These are phyloP conservation scores for Trichoderma sp. DNA, from an alignment of 2,329 filamentous ascomycete species.

Conservation along the genomic window DNA sequence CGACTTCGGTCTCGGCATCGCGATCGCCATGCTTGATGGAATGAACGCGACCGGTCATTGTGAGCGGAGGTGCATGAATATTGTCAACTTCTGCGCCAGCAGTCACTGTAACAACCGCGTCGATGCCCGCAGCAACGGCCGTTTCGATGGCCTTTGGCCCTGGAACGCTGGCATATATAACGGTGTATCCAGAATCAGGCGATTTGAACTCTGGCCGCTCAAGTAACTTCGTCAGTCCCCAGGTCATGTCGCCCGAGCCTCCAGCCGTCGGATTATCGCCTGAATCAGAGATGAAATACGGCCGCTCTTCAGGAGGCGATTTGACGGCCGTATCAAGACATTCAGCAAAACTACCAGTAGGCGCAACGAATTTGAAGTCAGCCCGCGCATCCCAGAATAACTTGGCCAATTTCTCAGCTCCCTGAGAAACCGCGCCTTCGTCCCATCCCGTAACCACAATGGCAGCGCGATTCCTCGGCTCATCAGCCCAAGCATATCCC, in stretches of 20 bases:
- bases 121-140: constrained; percentile 51
- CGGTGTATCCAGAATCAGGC: constrained; percentile 41
- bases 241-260: constrained; percentile 58
- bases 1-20: constrained; percentile 53
- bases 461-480: constrained; percentile 54
- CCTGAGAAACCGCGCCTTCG: constrained; percentile 40
- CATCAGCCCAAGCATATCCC: constrained; percentile 60
- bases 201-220: constrained; percentile 50
- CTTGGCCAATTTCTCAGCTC: constrained; percentile 51
- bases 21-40: constrained; percentile 55
- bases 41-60: constrained; percentile 55
- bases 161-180: constrained; percentile 59
- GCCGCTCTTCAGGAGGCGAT: constrained; percentile 42
- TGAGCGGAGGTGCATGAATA: constrained; percentile 52
- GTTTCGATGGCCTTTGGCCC: constrained; percentile 48
- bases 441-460: constrained; percentile 59
- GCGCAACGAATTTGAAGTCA: constrained; percentile 57
- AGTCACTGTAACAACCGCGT: constrained; percentile 53
- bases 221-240: constrained; percentile 52
- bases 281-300: constrained; percentile 60
- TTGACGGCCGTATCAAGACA: constrained; percentile 52
- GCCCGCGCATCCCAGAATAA: constrained; percentile 53
- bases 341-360: constrained; percentile 51
- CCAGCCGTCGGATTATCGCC: constrained; percentile 61
- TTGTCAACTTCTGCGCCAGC: constrained; percentile 55